Conservation (phyloP, 31 red algal genomes). For the Endocladia muricata region DNA sequence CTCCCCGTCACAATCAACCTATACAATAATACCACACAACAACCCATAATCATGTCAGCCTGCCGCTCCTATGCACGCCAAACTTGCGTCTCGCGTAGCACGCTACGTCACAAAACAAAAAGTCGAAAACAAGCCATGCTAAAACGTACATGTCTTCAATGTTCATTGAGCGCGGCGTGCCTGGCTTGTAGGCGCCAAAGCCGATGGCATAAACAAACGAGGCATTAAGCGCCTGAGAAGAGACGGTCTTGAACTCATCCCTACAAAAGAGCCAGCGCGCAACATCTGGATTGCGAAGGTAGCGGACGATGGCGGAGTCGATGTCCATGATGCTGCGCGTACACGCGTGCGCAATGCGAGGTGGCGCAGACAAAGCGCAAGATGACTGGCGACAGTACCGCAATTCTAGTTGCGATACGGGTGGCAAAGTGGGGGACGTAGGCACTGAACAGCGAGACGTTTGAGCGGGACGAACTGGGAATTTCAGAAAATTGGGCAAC, state of each 20-base stretch:
- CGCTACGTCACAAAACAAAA: not conserved
- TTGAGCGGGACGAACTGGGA: too few species aligned
- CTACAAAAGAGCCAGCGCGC: slow-evolving; percentile 50
- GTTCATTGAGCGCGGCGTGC: slow-evolving; percentile 27
- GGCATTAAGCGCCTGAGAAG: slow-evolving; percentile 20
- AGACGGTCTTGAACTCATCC: slow-evolving; percentile 35
- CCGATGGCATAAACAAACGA: slow-evolving; percentile 62
- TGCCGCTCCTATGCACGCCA: not conserved
- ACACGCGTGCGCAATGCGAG: too few species aligned
- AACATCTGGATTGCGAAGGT: slow-evolving; percentile 41
- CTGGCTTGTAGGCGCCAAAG: not conserved
- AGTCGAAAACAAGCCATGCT: not conserved
- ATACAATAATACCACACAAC: too few species aligned
- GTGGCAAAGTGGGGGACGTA: too few species aligned
- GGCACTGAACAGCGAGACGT: too few species aligned
- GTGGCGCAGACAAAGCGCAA: too few species aligned
- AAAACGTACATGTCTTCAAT: slow-evolving; percentile 58
- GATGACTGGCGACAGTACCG: too few species aligned
- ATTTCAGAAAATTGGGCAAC: too few species aligned
- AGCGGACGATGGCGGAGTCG: slow-evolving; percentile 28
- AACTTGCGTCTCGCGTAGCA: not conserved
- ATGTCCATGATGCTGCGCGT: slow-evolving; percentile 51
- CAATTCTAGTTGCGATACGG: too few species aligned
- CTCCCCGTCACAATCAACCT: slow-evolving; percentile 42
- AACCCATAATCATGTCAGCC: not conserved